phyloP scores from a whole-genome alignment of 192 early-diverging fungal species.

The Backusella tarrabulga region DNA sequence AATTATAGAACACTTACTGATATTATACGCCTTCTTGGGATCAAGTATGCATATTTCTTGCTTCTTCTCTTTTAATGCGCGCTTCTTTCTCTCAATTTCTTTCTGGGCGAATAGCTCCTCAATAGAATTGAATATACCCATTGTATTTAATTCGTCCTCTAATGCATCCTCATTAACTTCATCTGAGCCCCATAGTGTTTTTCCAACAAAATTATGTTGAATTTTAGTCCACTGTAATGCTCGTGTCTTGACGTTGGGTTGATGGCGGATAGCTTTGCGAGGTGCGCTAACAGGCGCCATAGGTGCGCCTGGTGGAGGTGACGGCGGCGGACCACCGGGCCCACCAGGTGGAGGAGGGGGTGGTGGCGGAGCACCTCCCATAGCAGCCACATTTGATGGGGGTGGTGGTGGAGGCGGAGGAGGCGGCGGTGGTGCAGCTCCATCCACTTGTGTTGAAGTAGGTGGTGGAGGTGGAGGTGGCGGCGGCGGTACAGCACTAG shows the following conservation, averaged over 20 bases:
- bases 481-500: slow-evolving; percentile 22
- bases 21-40: slow-evolving; percentile 67
- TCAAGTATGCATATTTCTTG: slow-evolving; percentile 72
- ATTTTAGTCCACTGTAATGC: slow-evolving; percentile 81
- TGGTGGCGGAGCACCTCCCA: slow-evolving; percentile 11
- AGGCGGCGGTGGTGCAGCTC: slow-evolving; percentile 41
- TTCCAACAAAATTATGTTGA: slow-evolving; percentile 56
- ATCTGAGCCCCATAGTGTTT: slow-evolving; percentile 63
- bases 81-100: slow-evolving; percentile 44
- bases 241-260: slow-evolving; percentile 72
- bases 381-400: slow-evolving; percentile 6
- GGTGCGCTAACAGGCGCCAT: slow-evolving; percentile 39
- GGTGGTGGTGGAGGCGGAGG: slow-evolving; percentile 44
- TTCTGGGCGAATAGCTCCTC: slow-evolving; percentile 76
- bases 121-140: slow-evolving; percentile 62
- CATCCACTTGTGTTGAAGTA: slow-evolving; percentile 19
- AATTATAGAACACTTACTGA: slow-evolving; percentile 30
- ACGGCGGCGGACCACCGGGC: slow-evolving; percentile 38
- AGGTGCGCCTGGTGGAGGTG: slow-evolving; percentile 26
- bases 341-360: slow-evolving; percentile 36
- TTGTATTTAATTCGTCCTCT: slow-evolving; percentile 53
- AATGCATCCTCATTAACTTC: slow-evolving; percentile 50
- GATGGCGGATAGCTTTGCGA: slow-evolving; percentile 62
- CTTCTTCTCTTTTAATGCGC: slow-evolving; percentile 43
- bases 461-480: slow-evolving; percentile 39